A percentile compares a stretch with the other conserved stretches of the same genome.
Conservation (phyloP, 139 green algal species). For the Chlorella sorokiniana region DNA sequence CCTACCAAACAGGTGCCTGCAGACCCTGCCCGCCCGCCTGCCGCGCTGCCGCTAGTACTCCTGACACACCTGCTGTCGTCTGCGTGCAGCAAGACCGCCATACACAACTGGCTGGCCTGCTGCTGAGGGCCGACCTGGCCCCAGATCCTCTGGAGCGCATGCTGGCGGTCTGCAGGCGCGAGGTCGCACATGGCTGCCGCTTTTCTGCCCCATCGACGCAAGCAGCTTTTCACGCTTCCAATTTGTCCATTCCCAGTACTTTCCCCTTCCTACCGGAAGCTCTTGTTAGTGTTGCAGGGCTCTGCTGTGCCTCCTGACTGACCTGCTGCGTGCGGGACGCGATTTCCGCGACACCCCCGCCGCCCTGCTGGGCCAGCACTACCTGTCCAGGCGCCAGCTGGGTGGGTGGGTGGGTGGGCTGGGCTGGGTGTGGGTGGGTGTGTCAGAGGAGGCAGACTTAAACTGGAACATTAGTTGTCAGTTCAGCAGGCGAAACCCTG, state of each 20-base stretch:
- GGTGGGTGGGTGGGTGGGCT: slow-evolving; percentile 1
- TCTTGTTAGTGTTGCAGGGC: not conserved
- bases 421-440: too few species aligned
- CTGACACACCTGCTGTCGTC: not conserved
- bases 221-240: too few species aligned
- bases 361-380: slow-evolving; percentile 14
- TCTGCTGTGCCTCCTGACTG: not conserved
- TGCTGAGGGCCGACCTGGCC: slow-evolving; percentile 24
- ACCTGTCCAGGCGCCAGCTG: slow-evolving; percentile 25
- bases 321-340: slow-evolving; percentile 20
- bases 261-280: not conserved
- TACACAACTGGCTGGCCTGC: slow-evolving; percentile 8
- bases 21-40: not conserved
- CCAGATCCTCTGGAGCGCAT: slow-evolving; percentile 34
- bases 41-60: not conserved
- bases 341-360: slow-evolving; percentile 21
- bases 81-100: slow-evolving; percentile 28
- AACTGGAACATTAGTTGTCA: too few species aligned
- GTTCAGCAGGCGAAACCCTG: too few species aligned
- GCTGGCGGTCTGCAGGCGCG: slow-evolving; percentile 21
- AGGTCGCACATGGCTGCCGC: not conserved
- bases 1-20: not conserved
- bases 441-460: too few species aligned
- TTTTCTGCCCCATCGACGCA: not conserved
- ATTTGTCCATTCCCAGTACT: not conserved